Evolutionary conservation across 1,284 basidiomycete species (phyloP).

Genomic region (Calocybe gambosa): DNA sequence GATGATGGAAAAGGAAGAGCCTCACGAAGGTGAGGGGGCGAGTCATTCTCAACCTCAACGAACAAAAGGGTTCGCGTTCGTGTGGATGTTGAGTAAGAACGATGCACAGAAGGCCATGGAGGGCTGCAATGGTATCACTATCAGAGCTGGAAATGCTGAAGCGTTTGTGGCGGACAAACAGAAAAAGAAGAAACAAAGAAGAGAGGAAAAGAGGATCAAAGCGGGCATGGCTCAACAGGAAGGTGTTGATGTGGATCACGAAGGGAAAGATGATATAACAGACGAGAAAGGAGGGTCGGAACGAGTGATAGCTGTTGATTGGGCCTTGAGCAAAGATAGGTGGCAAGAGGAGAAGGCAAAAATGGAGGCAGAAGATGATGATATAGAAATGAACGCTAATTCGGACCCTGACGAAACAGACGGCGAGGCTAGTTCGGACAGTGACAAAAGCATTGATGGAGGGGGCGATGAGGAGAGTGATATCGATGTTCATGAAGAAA

Average conservation of each 20-base stretch:
- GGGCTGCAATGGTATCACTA: slow-evolving; percentile 74
- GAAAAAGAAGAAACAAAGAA: slow-evolving; percentile 64
- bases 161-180: slow-evolving; percentile 66
- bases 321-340: slow-evolving; percentile 92
- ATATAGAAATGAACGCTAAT: slow-evolving; percentile 21
- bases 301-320: slow-evolving; percentile 89
- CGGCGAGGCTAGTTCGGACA: slow-evolving; percentile 25
- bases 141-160: slow-evolving; percentile 64
- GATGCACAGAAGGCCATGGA: slow-evolving; percentile 85
- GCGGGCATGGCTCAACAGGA: slow-evolving; percentile 28
- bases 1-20: slow-evolving; percentile 23
- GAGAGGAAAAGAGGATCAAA: slow-evolving; percentile 52
- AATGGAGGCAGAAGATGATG: slow-evolving; percentile 29
- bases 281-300: slow-evolving; percentile 40
- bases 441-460: slow-evolving; percentile 19
- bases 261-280: slow-evolving; percentile 27
- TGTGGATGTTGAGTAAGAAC: slow-evolving; percentile 87
- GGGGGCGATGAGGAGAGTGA: slow-evolving; percentile 19
- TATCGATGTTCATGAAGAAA: slow-evolving; percentile 19
- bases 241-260: slow-evolving; percentile 32
- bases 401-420: slow-evolving; percentile 28
- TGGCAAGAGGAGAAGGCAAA: slow-evolving; percentile 79
- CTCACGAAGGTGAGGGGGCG: slow-evolving; percentile 20
- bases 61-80: slow-evolving; percentile 89
- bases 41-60: slow-evolving; percentile 27